A percentile compares a stretch with the other conserved stretches of the same genome.
These are phyloP conservation scores for Candida ipomoeae DNA, from an alignment of 805 yeast genomes.

Conservation along the genomic window DNA sequence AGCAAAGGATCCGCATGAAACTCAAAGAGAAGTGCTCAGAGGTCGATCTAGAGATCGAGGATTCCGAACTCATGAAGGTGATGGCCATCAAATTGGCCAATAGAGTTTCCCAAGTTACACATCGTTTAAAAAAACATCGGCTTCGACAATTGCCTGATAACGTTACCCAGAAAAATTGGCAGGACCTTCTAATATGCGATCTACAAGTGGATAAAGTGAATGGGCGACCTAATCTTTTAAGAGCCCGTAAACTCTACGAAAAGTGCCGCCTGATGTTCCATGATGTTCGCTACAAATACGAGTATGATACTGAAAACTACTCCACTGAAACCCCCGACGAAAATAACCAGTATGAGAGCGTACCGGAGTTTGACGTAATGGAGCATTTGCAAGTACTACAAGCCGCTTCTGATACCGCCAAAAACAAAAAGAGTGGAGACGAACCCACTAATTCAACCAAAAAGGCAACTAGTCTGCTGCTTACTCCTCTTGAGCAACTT, in stretches of 20 bases:
- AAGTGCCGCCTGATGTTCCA: constrained; percentile 26
- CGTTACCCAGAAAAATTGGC: constrained; percentile 10
- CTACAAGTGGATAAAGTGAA: constrained; percentile 3
- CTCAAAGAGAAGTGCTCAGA: not conserved
- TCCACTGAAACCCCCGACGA: constrained; percentile 5
- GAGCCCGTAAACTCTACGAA: constrained; percentile 17
- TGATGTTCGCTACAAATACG: constrained; percentile 24
- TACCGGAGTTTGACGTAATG: constrained; percentile 11
- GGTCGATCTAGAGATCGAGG: not conserved
- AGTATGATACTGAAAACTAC: constrained; percentile 20
- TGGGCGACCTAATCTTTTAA: constrained; percentile 2
- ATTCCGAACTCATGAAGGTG: constrained; percentile 6
- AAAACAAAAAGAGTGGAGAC: not conserved
- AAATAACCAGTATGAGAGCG: constrained; percentile 3
- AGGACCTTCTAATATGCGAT: constrained; percentile 13
- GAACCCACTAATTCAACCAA: not conserved
- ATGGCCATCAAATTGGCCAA: constrained; percentile 15
- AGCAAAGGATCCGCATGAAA: constrained; percentile 4
- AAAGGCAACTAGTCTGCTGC: not conserved
- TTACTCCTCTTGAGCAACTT: constrained; percentile 2
- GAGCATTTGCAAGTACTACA: constrained; percentile 12
- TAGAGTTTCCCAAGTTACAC: constrained; percentile 7
- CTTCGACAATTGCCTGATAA: not conserved
- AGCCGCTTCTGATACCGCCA: not conserved
- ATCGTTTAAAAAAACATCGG: not conserved